Percentiles rank a stretch among this genome's conserved stretches.
These are phyloP conservation scores for Colletotrichum kahawae DNA, from an alignment of 2,329 filamentous ascomycete genomes.

Conservation along the genomic window DNA sequence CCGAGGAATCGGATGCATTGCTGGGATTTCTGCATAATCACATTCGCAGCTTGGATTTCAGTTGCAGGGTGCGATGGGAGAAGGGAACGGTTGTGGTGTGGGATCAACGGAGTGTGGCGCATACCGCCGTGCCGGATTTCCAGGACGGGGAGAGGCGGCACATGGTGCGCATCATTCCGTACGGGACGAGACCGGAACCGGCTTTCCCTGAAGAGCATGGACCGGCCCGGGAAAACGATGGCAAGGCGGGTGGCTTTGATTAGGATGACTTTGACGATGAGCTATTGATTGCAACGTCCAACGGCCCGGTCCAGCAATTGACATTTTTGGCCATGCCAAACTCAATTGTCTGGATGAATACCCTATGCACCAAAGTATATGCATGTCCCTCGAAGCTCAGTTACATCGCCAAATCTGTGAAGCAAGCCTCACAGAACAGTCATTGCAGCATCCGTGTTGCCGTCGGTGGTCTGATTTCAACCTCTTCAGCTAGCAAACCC, in stretches of 20 bases:
- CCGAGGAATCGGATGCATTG: constrained; percentile 32
- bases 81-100: constrained; percentile 33
- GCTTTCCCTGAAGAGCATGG: not conserved
- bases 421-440: not conserved
- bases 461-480: not conserved
- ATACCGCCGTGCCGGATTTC: constrained; percentile 34
- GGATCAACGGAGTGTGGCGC: constrained; percentile 31
- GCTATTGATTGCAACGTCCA: not conserved
- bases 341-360: not conserved
- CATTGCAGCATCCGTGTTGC: not conserved
- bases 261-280: not conserved
- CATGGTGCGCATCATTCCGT: constrained; percentile 34
- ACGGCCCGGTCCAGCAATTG: not conserved
- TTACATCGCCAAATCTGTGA: not conserved
- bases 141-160: constrained; percentile 32
- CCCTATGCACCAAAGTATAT: not conserved
- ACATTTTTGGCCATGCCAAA: not conserved
- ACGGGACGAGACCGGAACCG: constrained; percentile 28
- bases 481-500: not conserved
- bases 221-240: not conserved
- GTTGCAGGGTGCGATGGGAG: constrained; percentile 33
- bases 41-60: constrained; percentile 34
- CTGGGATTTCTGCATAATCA: constrained; percentile 32
- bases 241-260: not conserved
- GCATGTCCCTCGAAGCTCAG: not conserved